phyloP scores from a whole-genome alignment of 768 basidiomycete species.

The Sarcodon sp. region DNA sequence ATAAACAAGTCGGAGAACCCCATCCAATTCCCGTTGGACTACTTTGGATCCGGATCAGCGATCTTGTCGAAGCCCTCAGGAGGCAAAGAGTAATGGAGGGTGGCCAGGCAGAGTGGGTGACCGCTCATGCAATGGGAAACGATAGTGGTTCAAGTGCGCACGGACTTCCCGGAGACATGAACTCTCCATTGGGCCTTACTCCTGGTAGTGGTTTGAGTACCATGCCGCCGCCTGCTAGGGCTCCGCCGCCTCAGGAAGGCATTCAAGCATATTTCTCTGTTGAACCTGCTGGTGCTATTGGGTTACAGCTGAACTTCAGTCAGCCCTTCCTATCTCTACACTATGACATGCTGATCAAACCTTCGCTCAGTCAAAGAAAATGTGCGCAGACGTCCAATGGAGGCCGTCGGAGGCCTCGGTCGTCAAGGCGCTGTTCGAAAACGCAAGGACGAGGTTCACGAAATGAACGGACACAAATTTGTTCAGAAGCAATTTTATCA shows the following conservation, averaged over 20 bases:
- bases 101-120: slow-evolving; percentile 91
- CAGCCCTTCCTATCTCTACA: slow-evolving; percentile 18
- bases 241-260: slow-evolving; percentile 38
- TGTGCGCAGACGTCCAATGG: slow-evolving; percentile 89
- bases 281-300: slow-evolving; percentile 92
- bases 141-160: slow-evolving; percentile 33
- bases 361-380: slow-evolving; percentile 82
- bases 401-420: slow-evolving; percentile 83
- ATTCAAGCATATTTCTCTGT: slow-evolving; percentile 97
- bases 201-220: slow-evolving; percentile 7
- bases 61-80: slow-evolving; percentile 86
- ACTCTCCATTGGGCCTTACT: slow-evolving; percentile 23
- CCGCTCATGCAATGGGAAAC: slow-evolving; percentile 80
- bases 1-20: slow-evolving; percentile 73
- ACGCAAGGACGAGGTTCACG: slow-evolving; percentile 95
- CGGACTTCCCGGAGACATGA: slow-evolving; percentile 32
- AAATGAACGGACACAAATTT: slow-evolving; percentile 99
- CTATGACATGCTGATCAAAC: slow-evolving; percentile 4
- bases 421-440: slow-evolving; percentile 97
- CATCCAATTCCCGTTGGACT: slow-evolving; percentile 87
- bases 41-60: slow-evolving; percentile 88
- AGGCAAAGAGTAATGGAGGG: slow-evolving; percentile 86
- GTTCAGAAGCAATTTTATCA: slow-evolving; percentile 97
- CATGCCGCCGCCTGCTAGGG: slow-evolving; percentile 5
- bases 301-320: slow-evolving; percentile 87